Evolutionary conservation across 2,329 filamentous ascomycete species (phyloP).

Genomic region (Sclerotinia minor): DNA sequence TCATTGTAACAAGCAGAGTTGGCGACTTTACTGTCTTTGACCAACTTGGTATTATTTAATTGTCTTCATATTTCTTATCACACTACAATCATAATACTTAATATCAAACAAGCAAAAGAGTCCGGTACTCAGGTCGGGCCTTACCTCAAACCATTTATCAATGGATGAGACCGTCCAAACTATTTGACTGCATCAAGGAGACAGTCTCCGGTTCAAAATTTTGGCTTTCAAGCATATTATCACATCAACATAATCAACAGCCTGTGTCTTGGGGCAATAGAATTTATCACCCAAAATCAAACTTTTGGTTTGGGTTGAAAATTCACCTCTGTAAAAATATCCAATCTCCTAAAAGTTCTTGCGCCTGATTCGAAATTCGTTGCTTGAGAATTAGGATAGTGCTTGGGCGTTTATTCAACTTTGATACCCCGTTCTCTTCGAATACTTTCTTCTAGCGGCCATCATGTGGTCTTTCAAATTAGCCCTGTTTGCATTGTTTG

Average conservation of each 20-base stretch:
- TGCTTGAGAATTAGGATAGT: not conserved
- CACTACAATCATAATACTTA: constrained; percentile 35
- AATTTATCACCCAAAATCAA: not conserved
- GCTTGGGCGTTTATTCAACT: not conserved
- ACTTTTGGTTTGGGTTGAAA: not conserved
- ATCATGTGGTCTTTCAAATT: constrained; percentile 17
- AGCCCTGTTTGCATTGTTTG: constrained; percentile 3
- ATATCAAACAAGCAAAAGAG: constrained; percentile 30
- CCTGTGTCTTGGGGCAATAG: not conserved
- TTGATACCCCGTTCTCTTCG: not conserved
- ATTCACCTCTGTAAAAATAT: constrained; percentile 1
- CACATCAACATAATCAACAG: not conserved
- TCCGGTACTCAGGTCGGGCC: constrained; percentile 32
- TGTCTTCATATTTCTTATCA: constrained; percentile 24
- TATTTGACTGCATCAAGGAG: not conserved
- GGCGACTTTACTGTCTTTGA: constrained; percentile 41
- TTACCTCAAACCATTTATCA: not conserved
- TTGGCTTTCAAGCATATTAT: not conserved
- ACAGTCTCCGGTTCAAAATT: not conserved
- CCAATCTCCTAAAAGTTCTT: not conserved
- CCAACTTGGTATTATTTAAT: constrained; percentile 31
- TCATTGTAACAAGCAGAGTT: constrained; percentile 32
- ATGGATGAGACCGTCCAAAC: not conserved
- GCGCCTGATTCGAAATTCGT: not conserved
- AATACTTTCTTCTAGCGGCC: not conserved